These are phyloP conservation scores for Zelopaecilomyces penicillatus DNA, from an alignment of 2,329 filamentous ascomycete species.

Conservation along the genomic window DNA sequence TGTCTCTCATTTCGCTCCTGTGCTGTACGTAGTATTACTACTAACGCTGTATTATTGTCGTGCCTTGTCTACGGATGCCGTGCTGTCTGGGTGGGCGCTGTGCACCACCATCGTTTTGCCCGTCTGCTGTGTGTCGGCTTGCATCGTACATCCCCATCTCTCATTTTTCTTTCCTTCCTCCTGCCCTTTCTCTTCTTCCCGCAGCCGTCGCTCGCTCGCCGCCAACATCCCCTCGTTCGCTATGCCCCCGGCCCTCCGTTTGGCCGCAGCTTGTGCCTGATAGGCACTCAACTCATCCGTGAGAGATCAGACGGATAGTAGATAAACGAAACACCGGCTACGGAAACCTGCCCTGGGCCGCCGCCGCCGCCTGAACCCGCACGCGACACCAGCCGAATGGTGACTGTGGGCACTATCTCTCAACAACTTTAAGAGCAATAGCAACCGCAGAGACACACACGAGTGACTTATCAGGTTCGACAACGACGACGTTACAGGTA, in stretches of 20 bases:
- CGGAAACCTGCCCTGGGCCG: neutral
- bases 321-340: neutral
- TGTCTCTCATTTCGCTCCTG: too few relatives aligned
- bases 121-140: too few relatives aligned
- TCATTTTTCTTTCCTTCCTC: constrained; percentile 7
- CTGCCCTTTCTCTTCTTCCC: neutral
- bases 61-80: too few relatives aligned
- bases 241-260: constrained; percentile 11
- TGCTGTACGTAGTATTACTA: too few relatives aligned
- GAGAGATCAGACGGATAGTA: neutral
- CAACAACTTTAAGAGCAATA: neutral
- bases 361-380: neutral
- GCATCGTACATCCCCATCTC: neutral
- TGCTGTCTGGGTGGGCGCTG: too few relatives aligned
- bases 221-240: constrained; percentile 8
- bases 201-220: constrained; percentile 8
- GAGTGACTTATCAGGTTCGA: neutral
- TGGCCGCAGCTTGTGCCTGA: constrained; percentile 9
- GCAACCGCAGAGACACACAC: neutral
- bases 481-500: neutral
- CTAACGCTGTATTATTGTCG: too few relatives aligned
- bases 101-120: too few relatives aligned
- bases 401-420: neutral
- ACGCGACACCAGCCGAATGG: neutral
- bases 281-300: neutral